Evolutionary conservation across 2,329 filamentous ascomycete species (phyloP).

Genomic region (Cladosporium sp.): DNA sequence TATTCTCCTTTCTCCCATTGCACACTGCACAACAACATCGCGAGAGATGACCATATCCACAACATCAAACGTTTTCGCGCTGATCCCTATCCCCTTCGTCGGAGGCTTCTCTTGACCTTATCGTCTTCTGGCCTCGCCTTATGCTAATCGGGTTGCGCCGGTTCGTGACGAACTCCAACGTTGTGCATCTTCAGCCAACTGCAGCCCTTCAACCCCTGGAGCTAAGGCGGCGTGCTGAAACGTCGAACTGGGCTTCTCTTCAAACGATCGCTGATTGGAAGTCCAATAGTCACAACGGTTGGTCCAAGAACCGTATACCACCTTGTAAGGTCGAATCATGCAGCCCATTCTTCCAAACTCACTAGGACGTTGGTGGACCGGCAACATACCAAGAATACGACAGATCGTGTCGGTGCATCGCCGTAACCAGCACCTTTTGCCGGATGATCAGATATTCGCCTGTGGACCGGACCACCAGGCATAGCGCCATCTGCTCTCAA

Average conservation of each 20-base stretch:
- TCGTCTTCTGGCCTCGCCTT: not conserved
- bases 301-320: not conserved
- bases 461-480: not conserved
- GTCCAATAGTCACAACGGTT: constrained; percentile 11
- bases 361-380: not conserved
- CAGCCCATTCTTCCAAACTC: not conserved
- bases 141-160: not conserved
- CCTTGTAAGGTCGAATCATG: not conserved
- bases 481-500: not conserved
- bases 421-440: not conserved
- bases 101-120: too few species aligned
- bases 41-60: not conserved
- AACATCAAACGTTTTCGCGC: not conserved
- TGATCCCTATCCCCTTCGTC: not conserved
- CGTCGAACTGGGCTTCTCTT: not conserved
- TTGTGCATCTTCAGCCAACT: not conserved
- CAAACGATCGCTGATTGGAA: not conserved
- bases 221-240: constrained; percentile 9
- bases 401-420: not conserved
- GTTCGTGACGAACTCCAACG: not conserved
- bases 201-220: not conserved
- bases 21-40: not conserved
- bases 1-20: not conserved
- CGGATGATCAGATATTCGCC: not conserved
- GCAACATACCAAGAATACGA: constrained; percentile 3